Evolutionary conservation across 768 basidiomycete species (phyloP).

Genomic region (Phlebiopsis gigantea): DNA sequence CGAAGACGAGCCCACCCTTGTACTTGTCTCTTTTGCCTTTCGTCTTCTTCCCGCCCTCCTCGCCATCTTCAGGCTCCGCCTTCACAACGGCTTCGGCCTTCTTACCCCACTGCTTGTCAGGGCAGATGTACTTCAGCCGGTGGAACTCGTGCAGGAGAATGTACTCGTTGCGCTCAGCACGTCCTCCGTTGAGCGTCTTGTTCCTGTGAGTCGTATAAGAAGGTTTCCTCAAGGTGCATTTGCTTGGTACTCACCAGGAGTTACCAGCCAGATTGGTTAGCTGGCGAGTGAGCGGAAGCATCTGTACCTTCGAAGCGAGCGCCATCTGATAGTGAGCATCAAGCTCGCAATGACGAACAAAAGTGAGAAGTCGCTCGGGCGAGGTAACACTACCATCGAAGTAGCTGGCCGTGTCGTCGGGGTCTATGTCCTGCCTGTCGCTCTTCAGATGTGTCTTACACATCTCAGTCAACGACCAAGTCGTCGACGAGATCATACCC

Average conservation of each 20-base stretch:
- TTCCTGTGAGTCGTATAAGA: constrained; percentile 53
- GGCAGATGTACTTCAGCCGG: constrained; percentile 90
- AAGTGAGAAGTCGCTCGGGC: constrained; percentile 77
- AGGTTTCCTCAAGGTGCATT: neutral
- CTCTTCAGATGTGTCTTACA: constrained; percentile 82
- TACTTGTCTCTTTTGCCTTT: constrained; percentile 89
- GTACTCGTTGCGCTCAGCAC: constrained; percentile 98
- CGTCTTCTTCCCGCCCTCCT: constrained; percentile 37
- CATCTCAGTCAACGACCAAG: constrained; percentile 99
- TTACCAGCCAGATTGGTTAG: constrained; percentile 95
- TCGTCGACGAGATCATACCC: constrained; percentile 97
- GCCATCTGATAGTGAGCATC: constrained; percentile 99
- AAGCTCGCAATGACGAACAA: constrained; percentile 89
- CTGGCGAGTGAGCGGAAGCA: constrained; percentile 87
- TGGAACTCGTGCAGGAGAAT: constrained; percentile 98
- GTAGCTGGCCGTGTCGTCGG: constrained; percentile 88
- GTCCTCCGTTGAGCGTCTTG: constrained; percentile 93
- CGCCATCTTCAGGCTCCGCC: constrained; percentile 48
- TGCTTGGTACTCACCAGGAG: constrained; percentile 61
- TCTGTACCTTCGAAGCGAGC: constrained; percentile 89
- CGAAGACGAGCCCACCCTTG: constrained; percentile 97
- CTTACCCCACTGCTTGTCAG: constrained; percentile 89
- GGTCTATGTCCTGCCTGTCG: constrained; percentile 90
- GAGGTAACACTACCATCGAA: constrained; percentile 78
- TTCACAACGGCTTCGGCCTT: constrained; percentile 48